Percentiles rank a stretch among this genome's conserved stretches.
Conservation (phyloP, 2,329 filamentous ascomycete genomes). For the Didymella exigua region DNA sequence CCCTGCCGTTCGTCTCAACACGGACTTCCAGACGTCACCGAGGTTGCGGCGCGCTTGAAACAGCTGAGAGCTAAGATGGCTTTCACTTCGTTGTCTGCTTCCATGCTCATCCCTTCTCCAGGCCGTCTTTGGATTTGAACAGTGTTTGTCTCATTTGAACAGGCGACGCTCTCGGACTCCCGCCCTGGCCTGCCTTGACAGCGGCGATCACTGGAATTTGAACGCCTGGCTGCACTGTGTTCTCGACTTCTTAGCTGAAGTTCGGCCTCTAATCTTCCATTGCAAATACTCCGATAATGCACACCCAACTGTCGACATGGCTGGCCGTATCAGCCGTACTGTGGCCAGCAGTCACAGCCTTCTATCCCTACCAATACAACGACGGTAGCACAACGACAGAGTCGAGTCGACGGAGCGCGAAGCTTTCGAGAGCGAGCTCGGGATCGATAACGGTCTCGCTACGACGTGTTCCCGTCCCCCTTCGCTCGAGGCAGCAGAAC, state of each 20-base stretch:
- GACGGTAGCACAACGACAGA: conserved; percentile 12
- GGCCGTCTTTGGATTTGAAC: neutral
- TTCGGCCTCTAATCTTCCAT: neutral
- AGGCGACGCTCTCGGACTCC: neutral
- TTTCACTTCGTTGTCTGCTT: neutral
- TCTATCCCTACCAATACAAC: conserved; percentile 43
- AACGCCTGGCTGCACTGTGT: neutral
- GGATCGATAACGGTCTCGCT: conserved; percentile 36
- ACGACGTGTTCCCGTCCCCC: conserved; percentile 37
- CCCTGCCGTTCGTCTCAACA: conserved; percentile 16
- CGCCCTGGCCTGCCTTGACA: conserved; percentile 11
- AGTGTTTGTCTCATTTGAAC: neutral
- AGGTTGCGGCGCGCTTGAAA: conserved; percentile 3
- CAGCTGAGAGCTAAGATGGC: conserved; percentile 3
- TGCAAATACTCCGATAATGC: conserved; percentile 28
- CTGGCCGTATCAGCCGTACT: conserved; percentile 32
- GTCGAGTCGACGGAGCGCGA: conserved; percentile 15
- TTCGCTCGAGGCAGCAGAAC: conserved; percentile 54
- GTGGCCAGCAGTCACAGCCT: conserved; percentile 37
- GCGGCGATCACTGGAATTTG: conserved; percentile 3
- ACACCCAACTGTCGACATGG: conserved; percentile 29
- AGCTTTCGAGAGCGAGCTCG: neutral
- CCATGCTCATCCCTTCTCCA: neutral
- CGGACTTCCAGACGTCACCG: conserved; percentile 13
- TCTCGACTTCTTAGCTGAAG: conserved; percentile 16